Percentiles rank a stretch among this genome's conserved stretches.
These are phyloP conservation scores for Scheffersomyces spartinae DNA, from an alignment of 805 yeast species.

Conservation along the genomic window DNA sequence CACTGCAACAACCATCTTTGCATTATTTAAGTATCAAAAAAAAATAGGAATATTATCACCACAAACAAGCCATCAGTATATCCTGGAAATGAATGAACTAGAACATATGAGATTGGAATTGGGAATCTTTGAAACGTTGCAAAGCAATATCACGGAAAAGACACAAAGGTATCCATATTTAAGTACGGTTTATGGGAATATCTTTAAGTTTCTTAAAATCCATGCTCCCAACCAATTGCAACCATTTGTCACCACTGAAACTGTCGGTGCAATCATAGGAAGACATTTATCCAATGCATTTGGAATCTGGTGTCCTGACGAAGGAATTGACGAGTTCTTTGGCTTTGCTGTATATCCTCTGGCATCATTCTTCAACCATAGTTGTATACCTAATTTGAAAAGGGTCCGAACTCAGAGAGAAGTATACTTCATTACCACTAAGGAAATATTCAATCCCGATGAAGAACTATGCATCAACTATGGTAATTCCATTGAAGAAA, in stretches of 20 bases:
- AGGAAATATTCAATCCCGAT: constrained; percentile 13
- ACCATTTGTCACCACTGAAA: constrained; percentile 13
- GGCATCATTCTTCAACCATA: constrained; percentile 32
- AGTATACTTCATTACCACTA: constrained; percentile 13
- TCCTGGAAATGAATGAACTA: background rate
- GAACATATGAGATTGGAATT: constrained; percentile 9
- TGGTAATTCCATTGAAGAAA: constrained; percentile 22
- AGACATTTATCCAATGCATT: constrained; percentile 29
- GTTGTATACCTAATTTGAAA: constrained; percentile 23
- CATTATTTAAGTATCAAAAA: constrained; percentile 6
- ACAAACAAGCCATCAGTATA: background rate
- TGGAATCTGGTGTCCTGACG: constrained; percentile 27
- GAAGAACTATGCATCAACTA: constrained; percentile 29
- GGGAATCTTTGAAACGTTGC: constrained; percentile 15
- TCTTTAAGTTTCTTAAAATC: constrained; percentile 22
- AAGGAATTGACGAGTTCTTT: constrained; percentile 23
- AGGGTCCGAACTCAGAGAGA: constrained; percentile 12
- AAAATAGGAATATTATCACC: no score
- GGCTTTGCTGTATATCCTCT: constrained; percentile 32
- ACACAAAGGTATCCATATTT: constrained; percentile 22
- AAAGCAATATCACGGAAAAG: constrained; percentile 23
- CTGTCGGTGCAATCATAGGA: constrained; percentile 22
- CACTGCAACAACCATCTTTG: constrained; percentile 15
- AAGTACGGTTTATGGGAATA: constrained; percentile 21
- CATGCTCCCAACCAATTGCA: constrained; percentile 12